Evolutionary conservation across 345 rosid species (phyloP).

Genomic region (Hibiscus trionum): DNA sequence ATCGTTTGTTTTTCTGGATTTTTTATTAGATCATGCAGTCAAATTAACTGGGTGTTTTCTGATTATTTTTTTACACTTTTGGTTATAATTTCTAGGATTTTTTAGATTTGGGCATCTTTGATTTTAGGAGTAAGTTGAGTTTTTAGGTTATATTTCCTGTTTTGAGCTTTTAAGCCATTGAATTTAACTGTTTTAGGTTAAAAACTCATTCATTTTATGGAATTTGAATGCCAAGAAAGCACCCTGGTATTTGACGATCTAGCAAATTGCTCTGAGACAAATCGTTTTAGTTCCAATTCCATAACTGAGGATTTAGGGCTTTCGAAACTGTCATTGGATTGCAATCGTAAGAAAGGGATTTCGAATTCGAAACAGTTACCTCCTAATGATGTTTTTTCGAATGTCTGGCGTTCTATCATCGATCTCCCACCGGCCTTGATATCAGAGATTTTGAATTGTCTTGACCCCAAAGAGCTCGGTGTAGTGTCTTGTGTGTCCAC

Average conservation of each 20-base stretch:
- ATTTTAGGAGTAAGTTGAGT: not conserved
- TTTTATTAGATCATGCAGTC: not conserved
- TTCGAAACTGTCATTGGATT: conserved; percentile 18
- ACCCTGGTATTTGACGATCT: conserved; percentile 24
- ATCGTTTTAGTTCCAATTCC: conserved; percentile 4
- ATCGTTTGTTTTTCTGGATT: not conserved
- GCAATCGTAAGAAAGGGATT: conserved; percentile 23
- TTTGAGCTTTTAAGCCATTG: not conserved
- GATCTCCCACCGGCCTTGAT: conserved; percentile 81
- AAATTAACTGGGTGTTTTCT: not conserved
- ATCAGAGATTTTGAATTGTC: conserved; percentile 64
- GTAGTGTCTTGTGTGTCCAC: conserved; percentile 79
- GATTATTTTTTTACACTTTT: not conserved
- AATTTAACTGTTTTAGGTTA: not conserved
- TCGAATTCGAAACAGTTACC: conserved; percentile 28
- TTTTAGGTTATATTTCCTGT: too few species aligned
- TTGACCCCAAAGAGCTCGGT: conserved; percentile 84
- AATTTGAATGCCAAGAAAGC: conserved; percentile 63
- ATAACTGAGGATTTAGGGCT: conserved; percentile 19
- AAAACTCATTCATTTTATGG: conserved; percentile 47
- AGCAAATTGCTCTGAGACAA: conserved; percentile 12
- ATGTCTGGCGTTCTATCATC: conserved; percentile 33
- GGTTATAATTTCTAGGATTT: not conserved
- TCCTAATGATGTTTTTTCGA: conserved; percentile 27
- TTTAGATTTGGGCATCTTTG: not conserved